Evolutionary conservation across 495 filamentous ascomycete genomes (phyloP).

Genomic region (Coniosporium apollinis): DNA sequence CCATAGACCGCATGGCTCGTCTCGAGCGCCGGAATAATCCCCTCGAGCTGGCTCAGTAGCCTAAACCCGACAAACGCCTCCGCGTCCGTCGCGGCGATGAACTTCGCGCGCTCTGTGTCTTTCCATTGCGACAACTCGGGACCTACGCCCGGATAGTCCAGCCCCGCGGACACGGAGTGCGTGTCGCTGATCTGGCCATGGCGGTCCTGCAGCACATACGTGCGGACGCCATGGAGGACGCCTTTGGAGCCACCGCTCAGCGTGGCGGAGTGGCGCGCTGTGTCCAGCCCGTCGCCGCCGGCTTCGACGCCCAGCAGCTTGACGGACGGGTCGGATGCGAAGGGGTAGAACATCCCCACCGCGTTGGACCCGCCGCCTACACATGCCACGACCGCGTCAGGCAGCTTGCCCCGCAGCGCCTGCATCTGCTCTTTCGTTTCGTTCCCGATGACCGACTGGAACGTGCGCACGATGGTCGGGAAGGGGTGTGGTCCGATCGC

Average conservation of each 20-base stretch:
- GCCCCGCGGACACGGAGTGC: conserved; percentile 90
- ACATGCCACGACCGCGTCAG: conserved; percentile 90
- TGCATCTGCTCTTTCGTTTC: conserved; percentile 86
- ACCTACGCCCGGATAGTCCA: conserved; percentile 94
- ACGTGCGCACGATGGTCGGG: conserved; percentile 88
- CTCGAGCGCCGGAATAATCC: conserved; percentile 93
- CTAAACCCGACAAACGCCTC: conserved; percentile 84
- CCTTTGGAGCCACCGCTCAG: conserved; percentile 76
- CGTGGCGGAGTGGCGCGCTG: conserved; percentile 72
- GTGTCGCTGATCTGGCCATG: conserved; percentile 89
- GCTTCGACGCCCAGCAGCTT: conserved; percentile 89
- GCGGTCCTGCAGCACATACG: conserved; percentile 82
- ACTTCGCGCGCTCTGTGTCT: conserved; percentile 67
- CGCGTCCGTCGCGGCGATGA: conserved; percentile 82
- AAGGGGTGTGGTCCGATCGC: conserved; percentile 92
- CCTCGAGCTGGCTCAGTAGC: conserved; percentile 67
- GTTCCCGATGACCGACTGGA: conserved; percentile 83
- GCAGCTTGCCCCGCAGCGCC: conserved; percentile 65
- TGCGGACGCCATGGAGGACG: conserved; percentile 87
- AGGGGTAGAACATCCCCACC: conserved; percentile 92
- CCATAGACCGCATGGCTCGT: conserved; percentile 85
- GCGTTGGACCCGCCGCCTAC: conserved; percentile 90
- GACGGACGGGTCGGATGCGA: conserved; percentile 67
- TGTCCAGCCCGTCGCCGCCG: conserved; percentile 89
- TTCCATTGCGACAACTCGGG: conserved; percentile 90